Evolutionary conservation across 1,284 basidiomycete genomes (phyloP).

Genomic region (Tylopilus sp.): DNA sequence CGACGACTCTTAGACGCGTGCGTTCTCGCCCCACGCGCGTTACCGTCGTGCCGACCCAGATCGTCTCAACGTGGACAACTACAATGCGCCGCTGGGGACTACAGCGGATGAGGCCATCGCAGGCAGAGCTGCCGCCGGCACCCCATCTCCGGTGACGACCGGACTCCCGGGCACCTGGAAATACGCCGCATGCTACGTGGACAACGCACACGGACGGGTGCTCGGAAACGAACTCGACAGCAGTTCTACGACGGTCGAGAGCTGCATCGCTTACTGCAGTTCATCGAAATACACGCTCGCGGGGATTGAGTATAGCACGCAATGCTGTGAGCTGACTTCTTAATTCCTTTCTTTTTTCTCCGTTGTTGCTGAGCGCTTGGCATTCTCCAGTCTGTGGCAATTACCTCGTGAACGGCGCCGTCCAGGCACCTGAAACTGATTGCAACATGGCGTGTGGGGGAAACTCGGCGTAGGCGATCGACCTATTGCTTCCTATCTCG

Average conservation of each 20-base stretch:
- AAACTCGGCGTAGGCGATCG: conserved; percentile 47
- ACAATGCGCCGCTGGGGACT: conserved; percentile 5
- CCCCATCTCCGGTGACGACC: not conserved
- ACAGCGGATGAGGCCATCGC: not conserved
- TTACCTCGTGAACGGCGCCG: conserved; percentile 56
- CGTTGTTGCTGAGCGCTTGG: not conserved
- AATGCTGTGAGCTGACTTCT: conserved; percentile 52
- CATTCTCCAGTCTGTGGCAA: conserved; percentile 57
- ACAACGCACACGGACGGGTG: conserved; percentile 51
- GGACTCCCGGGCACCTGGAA: conserved; percentile 46
- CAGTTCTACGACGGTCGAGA: conserved; percentile 40
- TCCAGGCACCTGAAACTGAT: conserved; percentile 41
- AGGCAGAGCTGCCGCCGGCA: not conserved
- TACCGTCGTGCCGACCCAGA: conserved; percentile 59
- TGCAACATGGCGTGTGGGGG: conserved; percentile 70
- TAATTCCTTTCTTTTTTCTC: too few species aligned
- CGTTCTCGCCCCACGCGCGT: conserved; percentile 4
- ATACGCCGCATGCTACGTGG: conserved; percentile 40
- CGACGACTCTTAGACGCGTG: not conserved
- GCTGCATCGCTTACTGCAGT: conserved; percentile 45
- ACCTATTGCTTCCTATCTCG: not conserved
- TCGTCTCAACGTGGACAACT: conserved; percentile 27
- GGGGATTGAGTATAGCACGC: conserved; percentile 40
- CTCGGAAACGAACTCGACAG: conserved; percentile 36
- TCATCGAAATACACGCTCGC: conserved; percentile 45